Evolutionary conservation across 345 rosid species (phyloP).

Genomic region (Brassica nigra): DNA sequence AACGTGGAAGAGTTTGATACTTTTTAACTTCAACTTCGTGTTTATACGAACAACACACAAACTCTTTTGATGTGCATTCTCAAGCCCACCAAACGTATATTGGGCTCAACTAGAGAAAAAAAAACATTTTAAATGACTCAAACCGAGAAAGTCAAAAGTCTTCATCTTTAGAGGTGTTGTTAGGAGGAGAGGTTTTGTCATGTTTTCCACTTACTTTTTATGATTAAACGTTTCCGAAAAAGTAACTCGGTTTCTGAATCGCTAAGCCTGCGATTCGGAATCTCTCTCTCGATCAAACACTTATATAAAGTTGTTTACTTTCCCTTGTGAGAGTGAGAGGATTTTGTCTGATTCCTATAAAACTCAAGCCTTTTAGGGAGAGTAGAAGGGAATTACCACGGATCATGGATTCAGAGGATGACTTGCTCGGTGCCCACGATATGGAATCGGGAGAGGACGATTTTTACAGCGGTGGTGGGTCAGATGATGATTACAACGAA

Average conservation of each 20-base stretch:
- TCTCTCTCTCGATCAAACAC: slow-evolving; percentile 8
- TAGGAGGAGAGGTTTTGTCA: background rate
- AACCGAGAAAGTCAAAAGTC: background rate
- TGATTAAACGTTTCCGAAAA: background rate
- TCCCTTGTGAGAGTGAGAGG: background rate
- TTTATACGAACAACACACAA: background rate
- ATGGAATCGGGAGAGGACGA: slow-evolving; percentile 66
- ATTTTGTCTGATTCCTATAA: slow-evolving; percentile 18
- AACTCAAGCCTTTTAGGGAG: background rate
- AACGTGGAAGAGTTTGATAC: no score
- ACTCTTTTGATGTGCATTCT: background rate
- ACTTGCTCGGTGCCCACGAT: slow-evolving; percentile 67
- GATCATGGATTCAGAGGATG: slow-evolving; percentile 72
- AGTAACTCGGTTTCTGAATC: slow-evolving; percentile 9
- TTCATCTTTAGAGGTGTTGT: background rate
- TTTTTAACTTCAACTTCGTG: no score
- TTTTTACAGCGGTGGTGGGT: slow-evolving; percentile 63
- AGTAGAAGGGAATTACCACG: background rate
- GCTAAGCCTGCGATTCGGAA: slow-evolving; percentile 16
- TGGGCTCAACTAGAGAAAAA: background rate
- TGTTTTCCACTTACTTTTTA: background rate
- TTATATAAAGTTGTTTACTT: background rate
- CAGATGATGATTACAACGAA: slow-evolving; percentile 54
- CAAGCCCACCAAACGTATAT: background rate
- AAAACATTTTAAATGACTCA: background rate